phyloP scores from a whole-genome alignment of 345 rosid genomes.

The Pseudoturritis turrita region DNA sequence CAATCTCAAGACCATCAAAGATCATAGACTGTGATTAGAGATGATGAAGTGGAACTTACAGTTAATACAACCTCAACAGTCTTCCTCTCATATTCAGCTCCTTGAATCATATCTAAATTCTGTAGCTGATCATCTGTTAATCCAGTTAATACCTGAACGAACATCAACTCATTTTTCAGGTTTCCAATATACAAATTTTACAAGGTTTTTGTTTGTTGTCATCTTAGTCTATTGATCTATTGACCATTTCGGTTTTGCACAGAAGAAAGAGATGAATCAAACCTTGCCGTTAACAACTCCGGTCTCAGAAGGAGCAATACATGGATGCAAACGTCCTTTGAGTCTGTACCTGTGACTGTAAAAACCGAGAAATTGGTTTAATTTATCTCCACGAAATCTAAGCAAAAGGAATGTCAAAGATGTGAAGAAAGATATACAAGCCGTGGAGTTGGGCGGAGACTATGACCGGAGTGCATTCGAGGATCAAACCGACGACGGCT shows the following conservation, averaged over 20 bases:
- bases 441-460: too few species aligned
- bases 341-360: conserved; percentile 71
- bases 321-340: conserved; percentile 70
- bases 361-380: too few species aligned
- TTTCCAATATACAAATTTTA: background rate
- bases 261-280: background rate
- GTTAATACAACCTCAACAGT: conserved; percentile 44
- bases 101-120: conserved; percentile 65
- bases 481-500: too few species aligned
- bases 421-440: too few species aligned
- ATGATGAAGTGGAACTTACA: too few species aligned
- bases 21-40: too few species aligned
- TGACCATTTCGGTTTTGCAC: too few species aligned
- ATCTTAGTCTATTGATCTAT: background rate
- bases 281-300: conserved; percentile 50
- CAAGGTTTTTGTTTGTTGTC: background rate
- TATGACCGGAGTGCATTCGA: too few species aligned
- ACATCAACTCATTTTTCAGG: too few species aligned
- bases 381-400: too few species aligned
- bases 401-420: too few species aligned
- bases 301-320: conserved; percentile 48
- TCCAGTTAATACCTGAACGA: conserved; percentile 59
- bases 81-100: conserved; percentile 61
- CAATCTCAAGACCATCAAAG: background rate
- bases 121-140: conserved; percentile 55